Conservation (phyloP, 768 basidiomycete genomes). For the Multifurca ochricompacta region DNA sequence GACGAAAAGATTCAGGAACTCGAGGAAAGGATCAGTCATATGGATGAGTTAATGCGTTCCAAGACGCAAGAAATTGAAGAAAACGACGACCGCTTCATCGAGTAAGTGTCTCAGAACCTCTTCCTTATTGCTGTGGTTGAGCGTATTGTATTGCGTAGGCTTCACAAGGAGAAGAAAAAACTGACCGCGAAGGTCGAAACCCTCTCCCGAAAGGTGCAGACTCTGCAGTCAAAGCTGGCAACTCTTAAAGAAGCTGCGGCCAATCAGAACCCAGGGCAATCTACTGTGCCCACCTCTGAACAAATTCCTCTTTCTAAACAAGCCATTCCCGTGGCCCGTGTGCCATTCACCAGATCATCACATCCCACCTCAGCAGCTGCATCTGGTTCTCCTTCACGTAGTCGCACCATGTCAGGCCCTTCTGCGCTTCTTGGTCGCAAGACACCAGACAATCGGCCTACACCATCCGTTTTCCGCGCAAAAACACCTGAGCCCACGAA, state of each 20-base stretch:
- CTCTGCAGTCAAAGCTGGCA: constrained; percentile 57
- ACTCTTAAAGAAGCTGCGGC: constrained; percentile 39
- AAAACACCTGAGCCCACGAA: constrained; percentile 27
- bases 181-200: constrained; percentile 60
- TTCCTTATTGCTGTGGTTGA: background rate
- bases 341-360: constrained; percentile 8
- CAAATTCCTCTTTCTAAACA: constrained; percentile 12
- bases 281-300: constrained; percentile 20
- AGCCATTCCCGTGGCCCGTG: constrained; percentile 4
- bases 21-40: constrained; percentile 62
- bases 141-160: constrained; percentile 34
- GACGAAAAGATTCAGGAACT: constrained; percentile 50
- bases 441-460: constrained; percentile 41
- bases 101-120: constrained; percentile 41
- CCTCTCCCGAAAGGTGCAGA: constrained; percentile 65
- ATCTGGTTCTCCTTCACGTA: constrained; percentile 8
- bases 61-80: constrained; percentile 79
- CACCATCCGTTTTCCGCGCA: constrained; percentile 21
- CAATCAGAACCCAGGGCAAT: constrained; percentile 11
- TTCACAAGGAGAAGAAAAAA: constrained; percentile 77
- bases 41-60: constrained; percentile 60
- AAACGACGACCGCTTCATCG: constrained; percentile 73
- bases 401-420: constrained; percentile 35
- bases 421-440: constrained; percentile 39
- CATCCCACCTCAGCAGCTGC: constrained; percentile 8